Percentiles rank a stretch among this genome's conserved stretches.
Conservation (phyloP, 2,329 filamentous ascomycete genomes). For the Nakataea oryzae region DNA sequence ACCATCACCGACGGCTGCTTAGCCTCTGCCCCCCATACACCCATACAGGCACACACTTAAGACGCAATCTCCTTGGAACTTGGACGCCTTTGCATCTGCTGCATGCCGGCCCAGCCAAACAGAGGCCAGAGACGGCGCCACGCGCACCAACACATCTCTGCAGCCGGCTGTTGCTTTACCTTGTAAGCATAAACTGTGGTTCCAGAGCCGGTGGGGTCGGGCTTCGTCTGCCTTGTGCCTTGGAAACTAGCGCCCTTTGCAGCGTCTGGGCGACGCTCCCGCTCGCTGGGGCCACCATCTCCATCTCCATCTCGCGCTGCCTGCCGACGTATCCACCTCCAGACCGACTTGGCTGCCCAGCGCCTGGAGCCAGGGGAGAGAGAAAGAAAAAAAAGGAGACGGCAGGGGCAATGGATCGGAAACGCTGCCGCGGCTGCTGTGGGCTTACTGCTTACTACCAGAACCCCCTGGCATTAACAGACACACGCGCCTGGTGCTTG, state of each 20-base stretch:
- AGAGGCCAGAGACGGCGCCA: neutral
- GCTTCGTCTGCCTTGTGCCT: neutral
- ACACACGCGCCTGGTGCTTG: neutral
- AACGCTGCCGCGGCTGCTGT: neutral
- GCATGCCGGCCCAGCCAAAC: neutral
- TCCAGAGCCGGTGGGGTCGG: neutral
- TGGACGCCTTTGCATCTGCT: constrained; percentile 7
- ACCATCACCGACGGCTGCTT: neutral
- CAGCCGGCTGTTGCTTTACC: neutral
- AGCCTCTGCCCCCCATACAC: neutral
- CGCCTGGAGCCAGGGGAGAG: neutral
- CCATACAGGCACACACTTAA: neutral
- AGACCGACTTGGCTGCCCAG: neutral
- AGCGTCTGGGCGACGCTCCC: no score
- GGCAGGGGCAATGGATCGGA: neutral
- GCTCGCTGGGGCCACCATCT: neutral
- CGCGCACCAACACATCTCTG: neutral
- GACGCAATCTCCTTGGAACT: constrained; percentile 13
- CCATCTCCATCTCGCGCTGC: neutral
- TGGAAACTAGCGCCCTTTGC: neutral
- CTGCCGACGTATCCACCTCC: neutral
- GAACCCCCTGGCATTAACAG: neutral
- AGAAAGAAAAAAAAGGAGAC: neutral
- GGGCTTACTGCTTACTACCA: neutral
- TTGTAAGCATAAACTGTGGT: neutral